phyloP scores from a whole-genome alignment of 352 stramenopile genomes.

The Pythium scleroteichum region DNA sequence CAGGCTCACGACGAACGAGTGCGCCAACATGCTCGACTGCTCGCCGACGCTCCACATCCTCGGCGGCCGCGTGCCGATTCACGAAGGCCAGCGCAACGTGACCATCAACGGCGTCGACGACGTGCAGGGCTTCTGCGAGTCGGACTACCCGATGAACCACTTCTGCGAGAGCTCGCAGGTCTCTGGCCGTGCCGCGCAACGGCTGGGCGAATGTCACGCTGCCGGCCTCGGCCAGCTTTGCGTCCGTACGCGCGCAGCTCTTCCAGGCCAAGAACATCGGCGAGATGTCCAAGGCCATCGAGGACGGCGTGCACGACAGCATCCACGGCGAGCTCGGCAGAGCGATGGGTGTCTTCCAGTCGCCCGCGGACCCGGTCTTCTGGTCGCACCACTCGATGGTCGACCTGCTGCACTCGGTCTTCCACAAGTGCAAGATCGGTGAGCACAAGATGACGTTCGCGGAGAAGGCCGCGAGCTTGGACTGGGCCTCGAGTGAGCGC shows the following conservation, averaged over 20 bases:
- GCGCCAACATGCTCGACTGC: constrained; percentile 46
- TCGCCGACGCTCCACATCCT: constrained; percentile 44
- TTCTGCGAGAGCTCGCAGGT: constrained; percentile 50
- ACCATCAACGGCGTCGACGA: constrained; percentile 44
- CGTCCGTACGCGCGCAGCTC: constrained; percentile 48
- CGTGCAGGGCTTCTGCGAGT: constrained; percentile 42
- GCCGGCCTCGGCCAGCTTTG: constrained; percentile 39
- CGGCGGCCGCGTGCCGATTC: constrained; percentile 28
- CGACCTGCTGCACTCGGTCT: constrained; percentile 67
- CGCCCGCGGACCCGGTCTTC: constrained; percentile 68
- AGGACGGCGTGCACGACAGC: constrained; percentile 59
- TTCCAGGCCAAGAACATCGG: constrained; percentile 55
- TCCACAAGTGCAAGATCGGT: constrained; percentile 70
- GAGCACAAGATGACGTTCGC: constrained; percentile 39
- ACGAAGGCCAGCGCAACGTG: constrained; percentile 1
- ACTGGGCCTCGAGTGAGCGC: constrained; percentile 47
- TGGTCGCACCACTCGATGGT: constrained; percentile 73
- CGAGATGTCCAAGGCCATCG: constrained; percentile 45
- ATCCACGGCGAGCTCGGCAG: constrained; percentile 51
- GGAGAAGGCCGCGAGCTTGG: constrained; percentile 50
- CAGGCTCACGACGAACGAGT: constrained; percentile 36
- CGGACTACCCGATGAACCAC: constrained; percentile 38
- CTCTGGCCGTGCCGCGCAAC: constrained; percentile 40
- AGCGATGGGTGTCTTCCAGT: constrained; percentile 50
- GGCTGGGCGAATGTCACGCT: constrained; percentile 36